Base-by-base conservation (phyloP, 1,284 basidiomycete genomes). In the Cutaneotrichosporon mucoides region DNA sequence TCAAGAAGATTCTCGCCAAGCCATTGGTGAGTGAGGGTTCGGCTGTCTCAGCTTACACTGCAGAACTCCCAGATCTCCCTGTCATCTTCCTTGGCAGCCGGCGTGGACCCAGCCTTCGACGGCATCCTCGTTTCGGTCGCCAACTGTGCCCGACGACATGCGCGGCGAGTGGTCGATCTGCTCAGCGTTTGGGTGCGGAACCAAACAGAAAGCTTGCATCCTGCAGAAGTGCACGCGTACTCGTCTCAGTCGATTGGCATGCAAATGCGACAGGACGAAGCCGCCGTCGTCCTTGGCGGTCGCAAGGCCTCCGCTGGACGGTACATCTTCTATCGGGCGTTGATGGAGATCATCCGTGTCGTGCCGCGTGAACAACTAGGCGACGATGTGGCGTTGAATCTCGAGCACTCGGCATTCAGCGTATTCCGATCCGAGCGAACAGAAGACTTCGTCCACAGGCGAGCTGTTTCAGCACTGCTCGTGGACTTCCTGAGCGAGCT, bases 361-460 rank as follows among this genome's bases (percentile, higher is more conserved):
- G 82, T 89, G 16, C 82, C 86, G 1, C 87, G 86, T 68, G 89
- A 91, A 64, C 85, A 85, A 1, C 79, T 95, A 2, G 86, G 86
- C 9, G 90, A 92, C 50, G 81, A 84, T 0, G 79, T 90, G 60
- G 92, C 90, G 0, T 85, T 87, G 71, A 85, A 81, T 41, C 78
- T 95, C 40, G 92, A 95, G 72, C 87, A 90, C 67, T 87, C 86
- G 43, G 90, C 88, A 0, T 95, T 94, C 70, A 88, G 90, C 60
- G 88, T 91, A 64, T 91, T 93, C 73, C 82, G 84, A 65, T 83
- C 83, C 58, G 89, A 90, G 3, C 87, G 90, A 71, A 69, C 87
- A 66, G 69, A 73, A 35, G 57, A 68, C 40, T 62, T 65, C 10
- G 82, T 83, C 10, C 93, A 93, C 75, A 85, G 90, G 67, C 83